Evolutionary conservation across 148 eudicot genomes (phyloP).

Genomic region (Chenopodium berlandieri): DNA sequence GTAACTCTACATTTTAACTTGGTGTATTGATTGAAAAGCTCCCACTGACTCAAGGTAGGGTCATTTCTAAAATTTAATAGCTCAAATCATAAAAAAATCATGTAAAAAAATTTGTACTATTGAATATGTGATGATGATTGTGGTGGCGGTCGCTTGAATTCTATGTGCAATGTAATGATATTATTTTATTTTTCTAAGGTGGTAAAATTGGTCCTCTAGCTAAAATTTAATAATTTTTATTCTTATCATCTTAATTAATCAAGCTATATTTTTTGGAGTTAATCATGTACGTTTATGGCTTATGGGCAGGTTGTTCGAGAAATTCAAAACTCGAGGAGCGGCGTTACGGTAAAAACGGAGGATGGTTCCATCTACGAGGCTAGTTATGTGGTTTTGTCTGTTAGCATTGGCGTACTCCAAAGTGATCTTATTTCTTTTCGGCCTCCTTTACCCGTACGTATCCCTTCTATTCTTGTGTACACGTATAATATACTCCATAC

Average conservation of each 20-base stretch:
- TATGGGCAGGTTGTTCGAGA: slow-evolving; percentile 76
- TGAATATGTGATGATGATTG: slow-evolving; percentile 8
- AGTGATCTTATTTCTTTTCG: slow-evolving; percentile 71
- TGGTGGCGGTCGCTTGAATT: slow-evolving; percentile 1
- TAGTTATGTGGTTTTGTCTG: slow-evolving; percentile 71
- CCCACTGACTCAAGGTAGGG: slow-evolving; percentile 18
- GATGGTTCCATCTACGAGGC: slow-evolving; percentile 77
- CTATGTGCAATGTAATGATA: background rate
- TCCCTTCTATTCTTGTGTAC: slow-evolving; percentile 10
- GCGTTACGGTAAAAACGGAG: slow-evolving; percentile 67
- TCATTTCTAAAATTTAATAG: background rate
- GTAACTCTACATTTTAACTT: slow-evolving; percentile 6
- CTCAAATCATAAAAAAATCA: background rate
- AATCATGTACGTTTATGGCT: slow-evolving; percentile 10
- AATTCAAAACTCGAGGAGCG: slow-evolving; percentile 71
- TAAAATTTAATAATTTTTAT: background rate
- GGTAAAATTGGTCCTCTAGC: background rate
- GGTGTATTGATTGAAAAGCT: slow-evolving; percentile 13
- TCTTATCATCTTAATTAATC: background rate
- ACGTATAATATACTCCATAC: background rate
- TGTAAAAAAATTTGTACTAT: slow-evolving; percentile 3
- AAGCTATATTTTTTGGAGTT: background rate
- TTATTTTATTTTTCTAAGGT: background rate
- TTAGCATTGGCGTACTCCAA: slow-evolving; percentile 92
- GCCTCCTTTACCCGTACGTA: slow-evolving; percentile 77